A percentile compares a stretch with the other conserved stretches of the same genome.
phyloP scores from a whole-genome alignment of 805 yeast species.

The Kodamaea lidongshanica region DNA sequence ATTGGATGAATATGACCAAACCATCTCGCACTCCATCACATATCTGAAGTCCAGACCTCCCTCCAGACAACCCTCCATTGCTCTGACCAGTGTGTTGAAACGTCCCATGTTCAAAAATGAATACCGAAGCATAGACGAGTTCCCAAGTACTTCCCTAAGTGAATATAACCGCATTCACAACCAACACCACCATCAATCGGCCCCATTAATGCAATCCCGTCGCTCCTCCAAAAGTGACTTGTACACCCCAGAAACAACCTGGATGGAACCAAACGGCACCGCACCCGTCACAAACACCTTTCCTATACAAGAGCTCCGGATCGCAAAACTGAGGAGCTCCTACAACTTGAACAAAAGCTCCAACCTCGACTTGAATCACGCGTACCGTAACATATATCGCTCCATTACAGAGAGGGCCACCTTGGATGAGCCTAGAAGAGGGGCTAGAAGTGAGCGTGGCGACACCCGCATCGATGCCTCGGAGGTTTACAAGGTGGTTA shows the following conservation, averaged over 20 bases:
- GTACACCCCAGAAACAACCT: conserved; percentile 39
- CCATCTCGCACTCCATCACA: conserved; percentile 26
- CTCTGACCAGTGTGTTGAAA: conserved; percentile 13
- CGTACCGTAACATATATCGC: conserved; percentile 31
- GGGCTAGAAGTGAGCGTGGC: conserved; percentile 1
- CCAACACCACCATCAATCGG: conserved; percentile 7
- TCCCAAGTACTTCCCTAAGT: conserved; percentile 32
- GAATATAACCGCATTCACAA: conserved; percentile 27
- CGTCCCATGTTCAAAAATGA: conserved; percentile 3
- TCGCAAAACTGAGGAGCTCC: conserved; percentile 19
- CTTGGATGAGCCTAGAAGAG: too few species aligned
- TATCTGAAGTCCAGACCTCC: conserved; percentile 21
- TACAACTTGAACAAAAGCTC: conserved; percentile 17
- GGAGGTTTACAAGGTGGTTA: conserved; percentile 17
- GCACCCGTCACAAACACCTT: too few species aligned
- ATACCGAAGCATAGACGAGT: conserved; percentile 11
- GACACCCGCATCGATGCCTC: conserved; percentile 12
- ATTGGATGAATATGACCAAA: conserved; percentile 41
- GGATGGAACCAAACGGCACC: conserved; percentile 52
- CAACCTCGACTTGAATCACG: conserved; percentile 20
- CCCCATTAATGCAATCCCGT: conserved; percentile 16
- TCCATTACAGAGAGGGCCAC: conserved; percentile 33
- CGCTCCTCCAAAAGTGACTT: conserved; percentile 36
- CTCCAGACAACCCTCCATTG: conserved; percentile 22
- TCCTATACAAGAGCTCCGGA: conserved; percentile 4